Evolutionary conservation across 257 asterid genomes (phyloP), one percentile per base, ranked within the genome.

Genomic region (Haberlea rhodopensis): DNA sequence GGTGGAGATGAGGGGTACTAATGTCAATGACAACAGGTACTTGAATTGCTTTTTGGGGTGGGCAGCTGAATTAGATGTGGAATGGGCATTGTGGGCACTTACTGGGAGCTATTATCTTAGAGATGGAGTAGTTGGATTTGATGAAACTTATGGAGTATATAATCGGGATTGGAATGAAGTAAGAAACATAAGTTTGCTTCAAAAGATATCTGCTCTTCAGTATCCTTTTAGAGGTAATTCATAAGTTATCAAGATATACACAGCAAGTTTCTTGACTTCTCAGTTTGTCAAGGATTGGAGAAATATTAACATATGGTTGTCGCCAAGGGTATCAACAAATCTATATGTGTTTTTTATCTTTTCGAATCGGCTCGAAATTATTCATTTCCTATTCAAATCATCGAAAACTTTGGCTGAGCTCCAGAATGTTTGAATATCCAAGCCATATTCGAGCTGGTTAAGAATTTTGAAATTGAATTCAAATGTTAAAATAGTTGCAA

Each of bases 31-130:
- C 74, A 94, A 90, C 45, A 81, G 95, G 78, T 90, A 48, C 74
- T 71, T 94, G 73, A 87, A 87, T 62, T 94, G 97, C 63, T 84
- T 94, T 69, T 69, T 86, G 88, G 99, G 95, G 8, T 81, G 89
- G 87, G 97, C 99, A 16, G 96, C 99, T 57, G 92, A 87, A 54
- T 59, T 67, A 32, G 99, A 94, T 67, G 53, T 87, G 40, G 97
- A 94, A 25, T 90, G 96, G 97, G 96, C 97, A 19, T 31, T 87
- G 53, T 90, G 99, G 99, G 81, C 91, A 61, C 89, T 90, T 15
- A 82, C 72, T 6, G 97, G 99, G 19, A 94, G 97, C 66, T 87
- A 94, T 49, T 94, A 87, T 60, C 29, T 79, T 26, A 75, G 97
- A 70, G 81, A 86, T 73, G 95, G 97, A 24, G 79, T 77, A 1